phyloP scores from a whole-genome alignment of 495 filamentous ascomycete genomes.

The Penicillium silybi region DNA sequence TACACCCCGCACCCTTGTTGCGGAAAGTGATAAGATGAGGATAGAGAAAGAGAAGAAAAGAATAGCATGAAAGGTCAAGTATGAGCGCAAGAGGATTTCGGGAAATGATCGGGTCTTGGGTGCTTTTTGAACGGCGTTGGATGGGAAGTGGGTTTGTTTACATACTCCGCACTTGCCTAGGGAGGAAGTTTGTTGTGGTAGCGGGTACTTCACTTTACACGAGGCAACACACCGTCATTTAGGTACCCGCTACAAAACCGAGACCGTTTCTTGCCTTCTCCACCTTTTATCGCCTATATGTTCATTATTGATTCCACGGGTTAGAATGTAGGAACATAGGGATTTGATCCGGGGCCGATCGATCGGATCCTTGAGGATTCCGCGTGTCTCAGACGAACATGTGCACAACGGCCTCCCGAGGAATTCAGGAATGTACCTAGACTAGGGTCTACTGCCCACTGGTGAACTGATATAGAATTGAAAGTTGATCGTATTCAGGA shows the following conservation, averaged over 20 bases:
- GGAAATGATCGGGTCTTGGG: not conserved
- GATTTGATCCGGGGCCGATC: constrained; percentile 11
- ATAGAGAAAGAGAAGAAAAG: not conserved
- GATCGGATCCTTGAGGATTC: constrained; percentile 9
- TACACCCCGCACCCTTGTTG: constrained; percentile 16
- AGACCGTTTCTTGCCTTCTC: not conserved
- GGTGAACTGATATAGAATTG: not conserved
- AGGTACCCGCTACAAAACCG: constrained; percentile 1
- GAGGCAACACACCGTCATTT: not conserved
- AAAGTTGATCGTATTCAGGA: constrained; percentile 1
- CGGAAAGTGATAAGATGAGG: constrained; percentile 3
- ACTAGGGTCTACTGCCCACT: not conserved
- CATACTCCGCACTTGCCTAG: constrained; percentile 29
- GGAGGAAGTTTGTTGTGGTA: constrained; percentile 31
- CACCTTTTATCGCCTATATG: not conserved
- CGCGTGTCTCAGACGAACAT: constrained; percentile 19
- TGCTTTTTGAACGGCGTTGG: not conserved
- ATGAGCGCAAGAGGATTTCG: not conserved
- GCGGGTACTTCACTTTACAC: constrained; percentile 1
- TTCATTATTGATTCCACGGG: constrained; percentile 7
- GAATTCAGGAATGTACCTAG: constrained; percentile 7
- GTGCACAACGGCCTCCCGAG: constrained; percentile 1
- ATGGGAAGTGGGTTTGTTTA: constrained; percentile 19
- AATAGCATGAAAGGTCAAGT: not conserved
- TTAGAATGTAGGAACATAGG: constrained; percentile 7